phyloP scores from a whole-genome alignment of 345 rosid species.

The Litchi chinensis region DNA sequence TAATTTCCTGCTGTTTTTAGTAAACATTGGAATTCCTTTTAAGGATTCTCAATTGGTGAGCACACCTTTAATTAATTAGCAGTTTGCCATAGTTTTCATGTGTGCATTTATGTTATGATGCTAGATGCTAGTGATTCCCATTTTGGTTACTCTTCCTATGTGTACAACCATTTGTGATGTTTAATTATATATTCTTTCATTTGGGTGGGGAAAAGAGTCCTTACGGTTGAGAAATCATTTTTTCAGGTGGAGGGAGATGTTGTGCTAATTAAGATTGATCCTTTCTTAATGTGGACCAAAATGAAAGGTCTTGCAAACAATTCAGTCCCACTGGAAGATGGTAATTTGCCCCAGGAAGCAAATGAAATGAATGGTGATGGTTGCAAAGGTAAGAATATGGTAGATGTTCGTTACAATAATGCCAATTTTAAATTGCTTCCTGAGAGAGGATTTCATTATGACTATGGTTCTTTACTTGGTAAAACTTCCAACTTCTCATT shows the following conservation, averaged over 20 bases:
- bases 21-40: no score
- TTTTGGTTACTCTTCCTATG: background rate
- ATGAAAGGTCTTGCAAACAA: conserved; percentile 66
- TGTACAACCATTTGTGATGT: background rate
- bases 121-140: background rate
- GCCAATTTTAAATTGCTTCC: conserved; percentile 12
- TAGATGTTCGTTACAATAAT: conserved; percentile 22
- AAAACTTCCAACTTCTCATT: conserved; percentile 30
- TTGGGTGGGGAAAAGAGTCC: background rate
- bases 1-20: no score
- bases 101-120: background rate
- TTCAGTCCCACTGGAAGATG: conserved; percentile 36
- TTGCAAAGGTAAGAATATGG: conserved; percentile 36
- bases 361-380: conserved; percentile 26
- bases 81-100: background rate
- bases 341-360: conserved; percentile 29
- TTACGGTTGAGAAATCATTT: conserved; percentile 11
- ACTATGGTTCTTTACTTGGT: conserved; percentile 26
- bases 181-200: background rate
- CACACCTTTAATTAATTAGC: background rate
- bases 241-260: conserved; percentile 79
- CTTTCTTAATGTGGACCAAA: conserved; percentile 64
- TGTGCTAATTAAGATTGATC: conserved; percentile 72
- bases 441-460: conserved; percentile 30
- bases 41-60: no score